Conservation (phyloP, 2,329 filamentous ascomycete species). For the Aureobasidium lini region DNA sequence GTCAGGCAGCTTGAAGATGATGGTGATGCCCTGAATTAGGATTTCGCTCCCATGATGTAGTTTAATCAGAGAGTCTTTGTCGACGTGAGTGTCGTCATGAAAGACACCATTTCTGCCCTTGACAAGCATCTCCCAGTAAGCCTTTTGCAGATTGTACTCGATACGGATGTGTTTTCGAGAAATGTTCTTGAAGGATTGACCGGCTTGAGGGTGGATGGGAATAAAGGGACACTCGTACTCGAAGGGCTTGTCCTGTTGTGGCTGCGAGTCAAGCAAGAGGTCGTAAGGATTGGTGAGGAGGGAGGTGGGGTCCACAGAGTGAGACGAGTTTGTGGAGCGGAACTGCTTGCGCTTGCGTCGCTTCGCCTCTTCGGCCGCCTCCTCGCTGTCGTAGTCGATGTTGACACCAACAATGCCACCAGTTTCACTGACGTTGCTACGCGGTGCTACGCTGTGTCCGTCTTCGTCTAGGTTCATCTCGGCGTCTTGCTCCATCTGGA, state of each 20-base stretch:
- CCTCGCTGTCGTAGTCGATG: slow-evolving; percentile 15
- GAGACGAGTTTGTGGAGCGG: slow-evolving; percentile 14
- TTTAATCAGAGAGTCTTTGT: slow-evolving; percentile 46
- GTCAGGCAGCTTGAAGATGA: slow-evolving; percentile 62
- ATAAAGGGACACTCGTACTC: slow-evolving; percentile 40
- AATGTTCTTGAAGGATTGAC: slow-evolving; percentile 61
- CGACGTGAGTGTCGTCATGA: slow-evolving; percentile 45
- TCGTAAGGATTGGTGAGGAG: slow-evolving; percentile 15
- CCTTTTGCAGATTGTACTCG: slow-evolving; percentile 55
- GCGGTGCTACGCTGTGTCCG: slow-evolving; percentile 5
- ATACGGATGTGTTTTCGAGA: slow-evolving; percentile 69
- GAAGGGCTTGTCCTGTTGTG: slow-evolving; percentile 8
- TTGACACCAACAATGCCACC: slow-evolving; percentile 23
- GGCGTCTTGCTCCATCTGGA: slow-evolving; percentile 18
- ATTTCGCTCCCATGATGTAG: slow-evolving; percentile 59
- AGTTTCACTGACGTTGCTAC: slow-evolving; percentile 22
- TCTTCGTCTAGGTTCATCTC: slow-evolving; percentile 5
- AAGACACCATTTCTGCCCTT: slow-evolving; percentile 62
- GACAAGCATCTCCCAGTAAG: slow-evolving; percentile 58
- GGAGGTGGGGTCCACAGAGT: slow-evolving; percentile 14
- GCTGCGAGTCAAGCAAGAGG: slow-evolving; percentile 8
- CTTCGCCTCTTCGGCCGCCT: slow-evolving; percentile 4
- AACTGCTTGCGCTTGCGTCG: slow-evolving; percentile 29
- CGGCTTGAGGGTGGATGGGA: slow-evolving; percentile 63
- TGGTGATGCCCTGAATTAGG: slow-evolving; percentile 63